phyloP scores from a whole-genome alignment of 2,329 filamentous ascomycete genomes.

The Cephalotrichum gorgonifer region DNA sequence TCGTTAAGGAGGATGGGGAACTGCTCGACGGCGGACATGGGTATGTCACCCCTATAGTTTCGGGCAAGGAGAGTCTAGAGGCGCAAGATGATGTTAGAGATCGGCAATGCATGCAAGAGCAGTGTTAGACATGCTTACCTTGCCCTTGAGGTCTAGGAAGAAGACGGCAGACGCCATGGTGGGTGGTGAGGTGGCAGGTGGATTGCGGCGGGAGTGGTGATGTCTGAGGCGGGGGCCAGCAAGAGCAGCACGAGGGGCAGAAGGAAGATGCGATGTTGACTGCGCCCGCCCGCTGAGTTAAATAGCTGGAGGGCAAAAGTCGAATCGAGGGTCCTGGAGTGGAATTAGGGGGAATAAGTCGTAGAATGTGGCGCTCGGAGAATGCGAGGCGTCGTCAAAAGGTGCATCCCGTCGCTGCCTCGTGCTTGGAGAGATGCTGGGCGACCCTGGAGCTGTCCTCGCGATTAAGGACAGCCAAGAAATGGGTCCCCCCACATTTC shows the following conservation, averaged over 20 bases:
- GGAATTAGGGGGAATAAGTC: neutral
- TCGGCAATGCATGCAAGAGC: neutral
- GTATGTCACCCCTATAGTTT: conserved; percentile 97
- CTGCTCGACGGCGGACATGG: conserved; percentile 98
- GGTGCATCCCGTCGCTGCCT: neutral
- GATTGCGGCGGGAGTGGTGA: conserved; percentile 15
- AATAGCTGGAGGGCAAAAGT: neutral
- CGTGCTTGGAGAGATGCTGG: neutral
- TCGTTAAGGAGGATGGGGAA: conserved; percentile 94
- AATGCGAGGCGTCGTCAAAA: neutral
- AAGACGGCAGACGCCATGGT: conserved; percentile 94
- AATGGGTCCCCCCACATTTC: too few relatives aligned
- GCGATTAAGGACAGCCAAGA: neutral
- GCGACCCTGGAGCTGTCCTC: neutral
- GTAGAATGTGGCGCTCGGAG: neutral
- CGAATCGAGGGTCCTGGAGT: neutral
- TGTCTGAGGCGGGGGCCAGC: too few relatives aligned
- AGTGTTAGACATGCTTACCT: conserved; percentile 45
- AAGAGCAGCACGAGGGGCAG: too few relatives aligned
- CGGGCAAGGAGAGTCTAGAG: conserved; percentile 86
- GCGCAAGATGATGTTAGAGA: conserved; percentile 1
- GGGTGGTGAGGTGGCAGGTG: conserved; percentile 14
- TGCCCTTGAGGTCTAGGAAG: conserved; percentile 99
- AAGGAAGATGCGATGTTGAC: too few relatives aligned
- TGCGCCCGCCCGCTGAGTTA: neutral